Conservation (phyloP, 129 eudicot species). For the Tanacetum coccineum region DNA sequence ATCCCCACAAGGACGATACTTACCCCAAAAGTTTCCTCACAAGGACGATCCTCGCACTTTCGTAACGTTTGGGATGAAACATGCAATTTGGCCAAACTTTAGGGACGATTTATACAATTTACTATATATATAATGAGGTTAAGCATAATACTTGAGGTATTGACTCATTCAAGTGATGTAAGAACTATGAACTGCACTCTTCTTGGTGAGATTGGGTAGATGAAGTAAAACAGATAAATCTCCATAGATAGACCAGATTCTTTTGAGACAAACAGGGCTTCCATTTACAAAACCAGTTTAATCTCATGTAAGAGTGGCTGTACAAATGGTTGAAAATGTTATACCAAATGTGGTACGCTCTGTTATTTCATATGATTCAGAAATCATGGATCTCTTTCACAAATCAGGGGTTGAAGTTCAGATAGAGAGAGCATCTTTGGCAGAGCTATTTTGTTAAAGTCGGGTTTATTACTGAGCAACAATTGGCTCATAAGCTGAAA, state of each 20-base stretch:
- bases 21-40: too few species aligned
- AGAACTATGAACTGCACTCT: slow-evolving; percentile 38
- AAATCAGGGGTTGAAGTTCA: slow-evolving; percentile 83
- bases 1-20: too few species aligned
- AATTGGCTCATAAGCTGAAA: too few species aligned
- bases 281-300: slow-evolving; percentile 55
- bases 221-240: slow-evolving; percentile 45
- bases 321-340: slow-evolving; percentile 64
- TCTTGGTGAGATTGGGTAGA: slow-evolving; percentile 54
- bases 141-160: slow-evolving; percentile 55
- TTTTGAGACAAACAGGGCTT: slow-evolving; percentile 60
- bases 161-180: slow-evolving; percentile 39
- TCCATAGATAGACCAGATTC: slow-evolving; percentile 24
- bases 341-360: slow-evolving; percentile 63
- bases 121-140: slow-evolving; percentile 68
- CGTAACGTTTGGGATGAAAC: too few species aligned
- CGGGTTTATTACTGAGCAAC: slow-evolving; percentile 86
- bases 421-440: slow-evolving; percentile 66
- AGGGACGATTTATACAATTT: too few species aligned
- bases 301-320: slow-evolving; percentile 54
- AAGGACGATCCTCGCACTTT: too few species aligned
- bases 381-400: slow-evolving; percentile 84
- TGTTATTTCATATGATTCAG: slow-evolving; percentile 65
- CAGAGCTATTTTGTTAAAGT: slow-evolving; percentile 84
- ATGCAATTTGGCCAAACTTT: too few species aligned